Percentiles rank a stretch among this genome's conserved stretches.
These are phyloP conservation scores for Trichocomaceae sp. DNA, from an alignment of 2,329 filamentous ascomycete species.

Conservation along the genomic window DNA sequence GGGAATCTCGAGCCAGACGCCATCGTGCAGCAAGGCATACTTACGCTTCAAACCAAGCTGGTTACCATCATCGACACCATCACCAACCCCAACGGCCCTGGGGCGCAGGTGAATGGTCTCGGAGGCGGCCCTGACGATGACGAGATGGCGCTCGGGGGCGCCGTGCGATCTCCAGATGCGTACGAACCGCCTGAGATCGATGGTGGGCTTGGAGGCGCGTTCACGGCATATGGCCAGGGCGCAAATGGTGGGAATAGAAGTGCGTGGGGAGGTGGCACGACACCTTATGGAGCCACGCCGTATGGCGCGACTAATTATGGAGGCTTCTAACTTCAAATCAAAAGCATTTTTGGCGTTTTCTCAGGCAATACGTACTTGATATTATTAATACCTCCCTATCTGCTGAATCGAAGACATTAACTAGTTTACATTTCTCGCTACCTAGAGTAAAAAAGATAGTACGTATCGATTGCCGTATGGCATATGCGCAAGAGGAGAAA, in stretches of 20 bases:
- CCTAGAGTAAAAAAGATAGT: background rate
- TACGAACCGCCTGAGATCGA: constrained; percentile 39
- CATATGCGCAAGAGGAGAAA: background rate
- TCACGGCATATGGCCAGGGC: constrained; percentile 30
- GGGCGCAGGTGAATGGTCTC: constrained; percentile 49
- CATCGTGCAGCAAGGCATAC: constrained; percentile 83
- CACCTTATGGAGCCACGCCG: constrained; percentile 55
- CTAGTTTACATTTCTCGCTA: background rate
- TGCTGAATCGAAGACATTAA: background rate
- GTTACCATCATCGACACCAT: constrained; percentile 67
- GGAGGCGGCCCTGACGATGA: constrained; percentile 36
- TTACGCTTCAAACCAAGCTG: constrained; percentile 82
- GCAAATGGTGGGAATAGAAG: constrained; percentile 46
- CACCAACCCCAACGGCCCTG: constrained; percentile 44
- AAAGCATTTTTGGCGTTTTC: background rate
- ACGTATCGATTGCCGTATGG: background rate
- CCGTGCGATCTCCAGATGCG: constrained; percentile 44
- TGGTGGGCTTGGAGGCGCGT: constrained; percentile 33
- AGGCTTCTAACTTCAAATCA: background rate
- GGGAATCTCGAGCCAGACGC: constrained; percentile 83
- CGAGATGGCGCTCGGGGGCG: constrained; percentile 38
- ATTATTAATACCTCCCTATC: background rate
- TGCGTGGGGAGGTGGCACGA: constrained; percentile 59
- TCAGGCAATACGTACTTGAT: background rate
- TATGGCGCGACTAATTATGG: constrained; percentile 46